Conservation (phyloP, 1,139 yeast species). For the Yamadazyma taylorii region DNA sequence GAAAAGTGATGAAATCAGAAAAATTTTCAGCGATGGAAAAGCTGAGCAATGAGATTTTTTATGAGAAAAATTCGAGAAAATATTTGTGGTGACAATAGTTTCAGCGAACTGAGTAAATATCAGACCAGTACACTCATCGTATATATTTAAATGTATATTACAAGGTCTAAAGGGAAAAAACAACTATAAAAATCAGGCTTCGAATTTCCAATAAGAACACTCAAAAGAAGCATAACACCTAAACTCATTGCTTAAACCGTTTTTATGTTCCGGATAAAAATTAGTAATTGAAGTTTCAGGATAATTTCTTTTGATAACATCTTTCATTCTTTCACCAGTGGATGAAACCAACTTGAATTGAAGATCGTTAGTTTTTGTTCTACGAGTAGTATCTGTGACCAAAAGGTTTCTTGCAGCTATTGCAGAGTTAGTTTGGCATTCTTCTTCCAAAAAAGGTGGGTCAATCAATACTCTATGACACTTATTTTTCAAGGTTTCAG, state of each 20-base stretch:
- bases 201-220: constrained; percentile 38
- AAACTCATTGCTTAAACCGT: constrained; percentile 85
- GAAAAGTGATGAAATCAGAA: constrained; percentile 3
- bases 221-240: constrained; percentile 81
- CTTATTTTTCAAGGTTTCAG: constrained; percentile 55
- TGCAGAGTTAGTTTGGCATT: constrained; percentile 77
- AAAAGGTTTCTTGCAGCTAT: constrained; percentile 65
- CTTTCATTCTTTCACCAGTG: constrained; percentile 86
- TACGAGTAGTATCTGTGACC: constrained; percentile 34
- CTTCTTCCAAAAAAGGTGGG: constrained; percentile 83
- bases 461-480: constrained; percentile 79
- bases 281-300: constrained; percentile 64
- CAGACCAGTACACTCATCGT: no score
- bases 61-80: background rate
- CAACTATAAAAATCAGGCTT: constrained; percentile 4
- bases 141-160: constrained; percentile 1
- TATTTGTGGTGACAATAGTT: background rate
- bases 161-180: no score
- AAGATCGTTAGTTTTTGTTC: constrained; percentile 40
- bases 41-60: constrained; percentile 1
- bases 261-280: constrained; percentile 77
- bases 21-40: constrained; percentile 11
- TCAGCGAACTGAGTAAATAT: constrained; percentile 1
- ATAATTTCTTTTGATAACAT: constrained; percentile 57
- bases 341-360: constrained; percentile 63